A percentile compares a stretch with the other conserved stretches of the same genome.
phyloP scores from a whole-genome alignment of 805 yeast genomes.

The Sungouiozyma ichnusensis region DNA sequence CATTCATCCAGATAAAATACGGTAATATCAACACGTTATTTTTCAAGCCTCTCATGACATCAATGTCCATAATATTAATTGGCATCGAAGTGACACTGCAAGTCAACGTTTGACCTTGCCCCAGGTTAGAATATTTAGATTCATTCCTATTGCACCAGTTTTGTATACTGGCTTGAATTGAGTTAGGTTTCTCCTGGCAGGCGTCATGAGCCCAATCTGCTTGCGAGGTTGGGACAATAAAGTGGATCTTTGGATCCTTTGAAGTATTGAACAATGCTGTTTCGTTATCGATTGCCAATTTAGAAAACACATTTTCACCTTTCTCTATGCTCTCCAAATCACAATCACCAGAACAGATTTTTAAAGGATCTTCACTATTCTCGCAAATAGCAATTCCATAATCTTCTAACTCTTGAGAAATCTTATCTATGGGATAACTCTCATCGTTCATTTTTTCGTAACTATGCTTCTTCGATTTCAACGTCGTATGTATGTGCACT shows the following conservation, averaged over 20 bases:
- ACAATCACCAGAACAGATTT: conserved; percentile 10
- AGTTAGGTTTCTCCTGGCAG: conserved; percentile 30
- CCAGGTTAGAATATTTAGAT: conserved; percentile 20
- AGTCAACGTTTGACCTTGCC: conserved; percentile 16
- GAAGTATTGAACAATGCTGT: conserved; percentile 60
- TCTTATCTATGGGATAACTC: conserved; percentile 8
- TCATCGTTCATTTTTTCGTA: not conserved
- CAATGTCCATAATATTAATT: conserved; percentile 35
- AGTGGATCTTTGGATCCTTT: conserved; percentile 56
- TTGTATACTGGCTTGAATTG: conserved; percentile 38
- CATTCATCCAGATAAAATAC: conserved; percentile 57
- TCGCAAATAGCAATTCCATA: conserved; percentile 12
- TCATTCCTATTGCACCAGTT: conserved; percentile 30
- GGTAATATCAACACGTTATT: conserved; percentile 65
- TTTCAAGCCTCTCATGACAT: conserved; percentile 33
- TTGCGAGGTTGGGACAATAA: conserved; percentile 75
- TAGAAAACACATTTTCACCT: conserved; percentile 16
- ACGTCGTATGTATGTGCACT: too few relatives aligned
- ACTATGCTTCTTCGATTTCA: too few relatives aligned
- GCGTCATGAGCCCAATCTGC: conserved; percentile 81
- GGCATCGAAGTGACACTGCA: conserved; percentile 43
- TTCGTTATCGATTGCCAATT: conserved; percentile 24
- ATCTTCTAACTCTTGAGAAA: conserved; percentile 6
- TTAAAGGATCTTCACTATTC: conserved; percentile 5
- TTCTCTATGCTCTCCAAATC: conserved; percentile 22